Base-by-base conservation (phyloP, 1,284 basidiomycete genomes). In the Pterulicium gracile region DNA sequence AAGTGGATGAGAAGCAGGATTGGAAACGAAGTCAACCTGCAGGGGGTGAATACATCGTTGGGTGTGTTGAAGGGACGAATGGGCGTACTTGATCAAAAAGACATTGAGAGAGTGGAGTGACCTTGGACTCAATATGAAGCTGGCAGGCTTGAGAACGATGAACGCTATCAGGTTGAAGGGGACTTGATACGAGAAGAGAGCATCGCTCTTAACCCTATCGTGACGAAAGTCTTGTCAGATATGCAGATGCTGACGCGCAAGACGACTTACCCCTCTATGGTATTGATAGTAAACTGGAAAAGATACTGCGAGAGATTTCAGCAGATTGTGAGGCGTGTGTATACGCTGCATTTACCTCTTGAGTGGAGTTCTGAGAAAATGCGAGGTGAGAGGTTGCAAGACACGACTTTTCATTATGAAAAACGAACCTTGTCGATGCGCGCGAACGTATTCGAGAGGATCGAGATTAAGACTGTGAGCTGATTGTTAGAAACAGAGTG, bases 131-230 rank as follows among this genome's bases (percentile, higher is more conserved):
- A 88, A 61, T 34, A 87, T 56, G 60, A 74, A 88, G 53, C 80
- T 83, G 19, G 84, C 69, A 3, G 89, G 88, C 55, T 86, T 81
- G 42, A 94, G 71, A 48, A 92, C 68, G 15, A 77, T 50, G 56
- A 91, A 81, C 0, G 91, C 90, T 24, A 87, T 62, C 22, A 89
- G 67, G 55, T 88, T 89, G 70, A 89, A 89, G 0, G 89, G 88
- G 1, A 86, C 88, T 53, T 91, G 81, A 59, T 93, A 94, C 44
- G 84, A 89, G 66, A 94, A 90, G n/a, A 95, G 67, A 0, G 87
- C 86, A 60, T 93, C 89, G 3, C 81, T 81, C 61, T 91, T 90
- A 58, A 91, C 85, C 5, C 86, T 88, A 51, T 42, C 24, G 12
- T 3, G 18, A 3, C 22, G 24, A 15, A 47, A 32, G 21, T 18